These are phyloP conservation scores for Didymosphaeria variabile DNA, from an alignment of 2,329 filamentous ascomycete species.

Conservation along the genomic window DNA sequence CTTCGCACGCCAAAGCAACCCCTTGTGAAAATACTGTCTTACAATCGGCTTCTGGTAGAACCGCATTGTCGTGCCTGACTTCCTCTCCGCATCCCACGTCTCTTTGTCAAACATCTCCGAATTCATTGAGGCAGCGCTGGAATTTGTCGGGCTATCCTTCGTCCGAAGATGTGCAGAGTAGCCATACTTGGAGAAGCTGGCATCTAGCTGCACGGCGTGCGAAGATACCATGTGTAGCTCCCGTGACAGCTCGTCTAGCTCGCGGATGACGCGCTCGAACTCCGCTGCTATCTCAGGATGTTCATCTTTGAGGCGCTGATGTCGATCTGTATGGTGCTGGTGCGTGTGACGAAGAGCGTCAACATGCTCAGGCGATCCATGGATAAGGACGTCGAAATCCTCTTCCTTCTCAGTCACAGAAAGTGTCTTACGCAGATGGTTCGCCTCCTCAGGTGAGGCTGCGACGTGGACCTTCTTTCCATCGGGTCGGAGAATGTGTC, in stretches of 20 bases:
- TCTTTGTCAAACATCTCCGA: slow-evolving; percentile 44
- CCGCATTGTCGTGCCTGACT: slow-evolving; percentile 59
- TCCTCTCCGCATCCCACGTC: slow-evolving; percentile 48
- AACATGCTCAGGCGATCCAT: slow-evolving; percentile 62
- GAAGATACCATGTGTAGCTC: slow-evolving; percentile 65
- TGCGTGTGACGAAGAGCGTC: slow-evolving; percentile 62
- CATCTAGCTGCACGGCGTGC: slow-evolving; percentile 64
- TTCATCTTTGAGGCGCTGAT: slow-evolving; percentile 57
- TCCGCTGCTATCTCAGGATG: slow-evolving; percentile 64
- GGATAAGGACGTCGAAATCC: slow-evolving; percentile 66
- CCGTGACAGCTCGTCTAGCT: slow-evolving; percentile 61
- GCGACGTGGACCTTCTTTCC: slow-evolving; percentile 67
- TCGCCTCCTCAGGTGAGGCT: slow-evolving; percentile 63
- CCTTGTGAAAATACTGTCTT: slow-evolving; percentile 72
- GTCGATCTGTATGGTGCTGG: slow-evolving; percentile 61
- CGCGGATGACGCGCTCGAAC: slow-evolving; percentile 64
- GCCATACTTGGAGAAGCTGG: slow-evolving; percentile 71
- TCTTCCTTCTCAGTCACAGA: slow-evolving; percentile 42
- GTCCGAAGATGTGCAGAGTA: slow-evolving; percentile 66
- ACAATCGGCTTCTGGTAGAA: slow-evolving; percentile 68
- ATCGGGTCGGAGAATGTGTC: slow-evolving; percentile 64
- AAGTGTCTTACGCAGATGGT: slow-evolving; percentile 58
- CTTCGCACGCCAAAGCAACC: slow-evolving; percentile 68
- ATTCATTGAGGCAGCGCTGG: slow-evolving; percentile 5
- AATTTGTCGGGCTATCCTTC: slow-evolving; percentile 29